Base-by-base conservation (phyloP, 495 filamentous ascomycete species). In the Podospora comata region DNA sequence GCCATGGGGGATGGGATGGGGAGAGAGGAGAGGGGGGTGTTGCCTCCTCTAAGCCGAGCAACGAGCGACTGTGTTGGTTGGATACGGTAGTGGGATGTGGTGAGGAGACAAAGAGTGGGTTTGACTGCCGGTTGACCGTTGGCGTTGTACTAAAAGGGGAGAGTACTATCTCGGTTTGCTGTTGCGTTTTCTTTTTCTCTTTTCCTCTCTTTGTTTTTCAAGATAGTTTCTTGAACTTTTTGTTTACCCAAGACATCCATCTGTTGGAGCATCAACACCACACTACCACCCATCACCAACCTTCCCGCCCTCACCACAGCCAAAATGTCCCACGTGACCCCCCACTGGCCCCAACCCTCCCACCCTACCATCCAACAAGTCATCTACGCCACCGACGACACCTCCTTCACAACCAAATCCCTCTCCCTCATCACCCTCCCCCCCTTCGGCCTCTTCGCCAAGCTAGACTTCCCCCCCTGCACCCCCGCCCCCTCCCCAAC, bases 401-500 rank as follows among this genome's bases (percentile, higher is more conserved):
- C 68, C 70, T 63, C 61, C 61, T 92, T 88, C 79, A 82, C 81
- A 66, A 86, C 87, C 72, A 85, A 87, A 65, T 87, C 88, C 68
- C 74, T 86, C 69, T 91, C 89, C 53, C 83, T 82, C 55, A 76
- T 90, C 69, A 74, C 82, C 20, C 82, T 92, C 4, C 86, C 88
- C 11, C 85, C 90, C 4, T 90, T 87, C 67, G 85, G 77, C 30
- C 76, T 82, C 55, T 91, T 88, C 74, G 82, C 88, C 62, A 81
- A 81, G 59, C 39, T 86, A 64, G 73, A 73, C 48, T 81, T 82
- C 66, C 83, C 84, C 15, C 85, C 86, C 15, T 90, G 87, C 68
- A 86, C 86, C 6, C 69, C 75, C 16, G 84, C 82, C 66, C 64
- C 72, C 4, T 70, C 75, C 61, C 84, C 88, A 15, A 89, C 89